Percentiles rank a stretch among this genome's conserved stretches.
Evolutionary conservation across 2,329 filamentous ascomycete genomes (phyloP).

Genomic region (Chaetomiaceae sp.): DNA sequence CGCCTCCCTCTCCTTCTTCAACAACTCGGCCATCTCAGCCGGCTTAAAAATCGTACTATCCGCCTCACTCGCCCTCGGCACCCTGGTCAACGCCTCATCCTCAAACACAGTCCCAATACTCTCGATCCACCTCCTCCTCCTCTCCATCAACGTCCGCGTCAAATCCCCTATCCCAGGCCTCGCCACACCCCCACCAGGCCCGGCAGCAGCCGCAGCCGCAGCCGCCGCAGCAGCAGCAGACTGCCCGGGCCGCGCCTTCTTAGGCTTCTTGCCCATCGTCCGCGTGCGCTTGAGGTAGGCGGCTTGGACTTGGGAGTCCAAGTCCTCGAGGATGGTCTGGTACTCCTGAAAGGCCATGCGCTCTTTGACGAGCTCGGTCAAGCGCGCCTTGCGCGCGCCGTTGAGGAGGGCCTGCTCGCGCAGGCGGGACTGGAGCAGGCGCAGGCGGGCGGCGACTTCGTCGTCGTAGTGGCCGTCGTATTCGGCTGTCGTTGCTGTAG

Average conservation of each 20-base stretch:
- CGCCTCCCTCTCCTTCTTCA: constrained; percentile 71
- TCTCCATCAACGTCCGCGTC: constrained; percentile 88
- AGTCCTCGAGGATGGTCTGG: constrained; percentile 91
- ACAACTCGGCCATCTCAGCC: constrained; percentile 65
- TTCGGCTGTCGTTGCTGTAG: constrained; percentile 48
- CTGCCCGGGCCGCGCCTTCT: constrained; percentile 75
- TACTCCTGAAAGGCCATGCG: constrained; percentile 97
- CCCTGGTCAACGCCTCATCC: constrained; percentile 67
- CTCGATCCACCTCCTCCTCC: constrained; percentile 82
- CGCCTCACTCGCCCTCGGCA: constrained; percentile 64
- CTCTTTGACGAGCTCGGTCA: constrained; percentile 84
- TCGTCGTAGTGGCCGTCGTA: constrained; percentile 91
- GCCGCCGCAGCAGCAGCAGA: constrained; percentile 19
- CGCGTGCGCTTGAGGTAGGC: constrained; percentile 95
- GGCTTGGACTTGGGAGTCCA: constrained; percentile 90
- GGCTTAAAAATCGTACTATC: constrained; percentile 69
- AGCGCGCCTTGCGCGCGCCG: constrained; percentile 79
- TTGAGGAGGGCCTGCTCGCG: constrained; percentile 82
- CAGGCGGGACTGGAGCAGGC: constrained; percentile 76
- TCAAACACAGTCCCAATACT: constrained; percentile 89
- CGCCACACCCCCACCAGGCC: constrained; percentile 54
- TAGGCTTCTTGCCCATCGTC: constrained; percentile 90
- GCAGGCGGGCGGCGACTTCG: constrained; percentile 84
- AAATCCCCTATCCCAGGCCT: constrained; percentile 84
- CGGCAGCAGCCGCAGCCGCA: constrained; percentile 30